Base-by-base conservation (phyloP, 352 stramenopile species). In the Phytophthora quininea region DNA sequence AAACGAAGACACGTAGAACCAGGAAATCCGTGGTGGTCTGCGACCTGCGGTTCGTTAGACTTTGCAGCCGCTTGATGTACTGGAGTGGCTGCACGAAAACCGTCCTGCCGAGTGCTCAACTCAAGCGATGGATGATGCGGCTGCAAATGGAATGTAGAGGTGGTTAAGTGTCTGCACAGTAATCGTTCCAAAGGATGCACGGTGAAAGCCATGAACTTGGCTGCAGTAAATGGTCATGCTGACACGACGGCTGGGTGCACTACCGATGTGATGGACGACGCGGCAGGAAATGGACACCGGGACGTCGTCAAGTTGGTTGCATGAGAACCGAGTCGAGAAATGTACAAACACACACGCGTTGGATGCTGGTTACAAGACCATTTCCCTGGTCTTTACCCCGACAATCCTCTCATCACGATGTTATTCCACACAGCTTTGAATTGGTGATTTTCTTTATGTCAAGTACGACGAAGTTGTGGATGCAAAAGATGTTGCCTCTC, bases 381-480 rank as follows among this genome's bases (percentile, higher is more conserved):
- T 43, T 43, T 24, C 19, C 19, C 19, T 24, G 19, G 19, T 24
- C 19, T 24, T 24, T 24, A 24, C 19, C 19, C 19, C 19, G 19
- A 24, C 19, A 24, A 24, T 24, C 19, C 0, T 24, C 19, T 24
- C 19, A 24, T 24, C 19, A 43, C 12, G 7, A 14, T 12, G 7
- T 43, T 12, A 43, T 12, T 43, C 37, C 37, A 1, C 37, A 12
- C 1, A 43, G 7, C 37, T 43, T 46, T 46, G 38, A 46, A 4
- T 4, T 46, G 38, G 1, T 46, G 38, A 0, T 46, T 10, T 46
- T 15, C 12, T 37, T 59, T 24, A 27, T 19, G 15, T 59, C 11
- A 40, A 30, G 37, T 43, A 50, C 24, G 52, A 58, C 37, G 32
- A 58, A 38, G 52, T 49, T 4, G 19, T 37, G 8, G 46, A 58